Evolutionary conservation across 352 stramenopile genomes (phyloP), one percentile per base, ranked within the genome.

Genomic region (Phytophthora sp.): DNA sequence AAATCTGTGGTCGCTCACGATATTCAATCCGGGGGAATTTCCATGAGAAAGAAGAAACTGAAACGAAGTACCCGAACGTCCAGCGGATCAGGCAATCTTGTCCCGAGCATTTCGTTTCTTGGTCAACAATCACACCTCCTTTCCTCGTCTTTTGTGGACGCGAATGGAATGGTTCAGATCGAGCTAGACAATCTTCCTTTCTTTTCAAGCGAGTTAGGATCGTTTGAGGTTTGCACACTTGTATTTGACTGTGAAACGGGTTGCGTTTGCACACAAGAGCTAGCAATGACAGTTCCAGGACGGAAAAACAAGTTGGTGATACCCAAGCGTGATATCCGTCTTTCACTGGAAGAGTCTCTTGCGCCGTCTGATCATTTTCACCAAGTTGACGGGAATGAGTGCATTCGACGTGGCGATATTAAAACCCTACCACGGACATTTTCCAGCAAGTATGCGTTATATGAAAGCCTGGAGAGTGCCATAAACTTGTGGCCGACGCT

Each of bases 401-500:
- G 60, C 12, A 35, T 84, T 18, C 60, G 30, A 21, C 23, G 45
- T n/a, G 67, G 66, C 3, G 61, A 69, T 21, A 50, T 51, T 13
- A 55, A 66, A 38, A 54, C 28, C 1, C n/a, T 87, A n/a, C 43
- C 62, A 3, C 58, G 58, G 9, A 66, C 59, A 27, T 65, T 65
- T 51, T 66, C 60, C 2, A 79, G 54, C n/a, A 75, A 82, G 18
- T 68, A 71, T n/a, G 72, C 76, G 6, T 27, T 84, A 11, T 84
- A 87, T 24, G 60, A 74, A 8, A 69, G 39, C 12, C 24, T 84
- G 3, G 48, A 67, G 17, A 60, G 62, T 10, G 72, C 60, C n/a
- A 61, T 82, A 11, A 51, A 77, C 10, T 32, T 87, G 17, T 72
- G 76, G 62, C 46, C 62, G 28, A 62, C 53, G 0, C 41, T 82